Base-by-base conservation (phyloP, 1,284 basidiomycete species). In the Apiotrichum siamense region DNA sequence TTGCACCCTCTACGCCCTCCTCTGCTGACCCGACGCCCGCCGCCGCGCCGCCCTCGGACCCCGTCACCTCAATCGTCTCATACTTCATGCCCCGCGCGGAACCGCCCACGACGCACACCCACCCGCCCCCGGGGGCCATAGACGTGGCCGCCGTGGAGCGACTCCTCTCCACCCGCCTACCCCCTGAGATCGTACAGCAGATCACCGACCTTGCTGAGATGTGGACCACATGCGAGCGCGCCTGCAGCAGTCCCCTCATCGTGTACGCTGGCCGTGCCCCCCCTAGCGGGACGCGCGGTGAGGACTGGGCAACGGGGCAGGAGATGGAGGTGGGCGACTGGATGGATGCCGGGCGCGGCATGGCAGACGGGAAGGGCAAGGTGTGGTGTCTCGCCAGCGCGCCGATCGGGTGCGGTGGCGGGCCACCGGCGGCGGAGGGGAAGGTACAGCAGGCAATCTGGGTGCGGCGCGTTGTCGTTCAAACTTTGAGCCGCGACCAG, bases 401-500 rank as follows among this genome's bases (percentile, higher is more conserved):
- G 29, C 59, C 58, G 4, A 42, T 71, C 3, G 69, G 69, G 25
- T 69, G 66, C 15, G 31, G 24, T 7, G 15, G 33, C 11, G 7
- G 7, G 35, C 27, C 40, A 41, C 48, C 35, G 35, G 26, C 17
- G 18, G 32, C 20, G 24, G 53, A 53, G 7, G 52, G 9, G 18
- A 29, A 33, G 24, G 49, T 39, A 10, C 21, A 17, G 15, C 33
- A 32, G 23, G 11, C 11, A 9, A 38, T 40, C 39, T 65, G 64
- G 63, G 24, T 64, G 18, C 58, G 62, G 18, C 37, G 55, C 21
- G 46, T 70, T 23, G 56, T 63, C 11, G 46, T 72, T 15, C 55
- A 64, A 37, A 70, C 65, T 2, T 45, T 63, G 33, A 65, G 63
- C 3, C 57, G 56, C 38, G 69, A 72, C 57, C 69, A 72, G 57